Base-by-base conservation (phyloP, 2,329 filamentous ascomycete species). In the Fusarium ambrosium region DNA sequence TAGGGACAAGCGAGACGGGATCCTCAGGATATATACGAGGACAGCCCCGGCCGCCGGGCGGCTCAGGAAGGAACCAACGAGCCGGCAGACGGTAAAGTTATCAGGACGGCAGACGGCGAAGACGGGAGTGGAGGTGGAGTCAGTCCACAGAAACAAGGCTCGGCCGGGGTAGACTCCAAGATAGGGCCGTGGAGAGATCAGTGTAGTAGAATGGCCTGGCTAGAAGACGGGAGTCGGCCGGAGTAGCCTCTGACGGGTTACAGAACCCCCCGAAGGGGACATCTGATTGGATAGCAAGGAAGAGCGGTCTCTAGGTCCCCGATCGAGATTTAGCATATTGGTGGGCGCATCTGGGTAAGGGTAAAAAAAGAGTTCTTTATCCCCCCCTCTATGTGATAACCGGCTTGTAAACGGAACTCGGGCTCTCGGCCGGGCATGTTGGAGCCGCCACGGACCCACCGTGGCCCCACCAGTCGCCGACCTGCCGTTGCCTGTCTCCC, bases 171-270 rank as follows among this genome's bases (percentile, higher is more conserved):
- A 24, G 41, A 34, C 1, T 20, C 62, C 27, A 34, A 13, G 27
- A 36, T 62, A 43, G 62, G 29, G 63, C 29, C 64, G 53, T 63
- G 37, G 45, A 56, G 67, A 43, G 53, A 64, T 55, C 32, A 43
- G 45, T 59, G 45, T 64, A 63, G 62, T 36, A 45, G 27, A 36
- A 58, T 62, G 22, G 32, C n/a, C 63, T 51, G 65, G 65, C 59
- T 37, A 64, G 29, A 48, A 48, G 45, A 55, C 69, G 72, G 72
- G 55, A 72, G 71, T 73, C 71, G 71, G 71, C 59, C 62, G 43
- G 37, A 39, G 22, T 14, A 48, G 55, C 32, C 22, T 39, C 48
- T 56, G 60, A 56, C 51, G 18, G 39, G 56, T 66, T 51, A n/a
- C 2, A 58, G 16, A 53, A 18, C 20, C 36, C 53, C 69, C 62